Conservation (phyloP, 2,329 filamentous ascomycete genomes). For the Ophiostoma ulmi region DNA sequence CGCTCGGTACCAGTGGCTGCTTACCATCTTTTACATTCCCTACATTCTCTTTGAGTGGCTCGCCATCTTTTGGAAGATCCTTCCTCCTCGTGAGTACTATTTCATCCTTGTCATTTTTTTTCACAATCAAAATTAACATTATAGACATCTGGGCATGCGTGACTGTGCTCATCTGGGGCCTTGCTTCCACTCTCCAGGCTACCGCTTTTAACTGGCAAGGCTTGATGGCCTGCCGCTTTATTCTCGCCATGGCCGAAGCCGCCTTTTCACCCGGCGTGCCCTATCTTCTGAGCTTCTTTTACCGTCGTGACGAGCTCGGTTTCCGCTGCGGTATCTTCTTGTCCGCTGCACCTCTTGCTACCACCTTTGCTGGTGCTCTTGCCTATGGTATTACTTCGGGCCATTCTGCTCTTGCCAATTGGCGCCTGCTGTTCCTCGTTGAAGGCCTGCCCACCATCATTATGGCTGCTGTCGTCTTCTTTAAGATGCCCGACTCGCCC, state of each 20-base stretch:
- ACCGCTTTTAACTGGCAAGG: slow-evolving; percentile 35
- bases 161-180: slow-evolving; percentile 32
- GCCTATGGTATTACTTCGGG: slow-evolving; percentile 61
- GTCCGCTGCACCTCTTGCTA: slow-evolving; percentile 61
- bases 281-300: slow-evolving; percentile 45
- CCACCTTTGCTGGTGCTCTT: slow-evolving; percentile 59
- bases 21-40: slow-evolving; percentile 44
- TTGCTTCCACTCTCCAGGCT: slow-evolving; percentile 34
- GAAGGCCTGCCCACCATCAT: slow-evolving; percentile 58
- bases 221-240: slow-evolving; percentile 39
- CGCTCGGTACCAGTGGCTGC: slow-evolving; percentile 40
- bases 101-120: neutral
- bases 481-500: slow-evolving; percentile 50
- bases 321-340: slow-evolving; percentile 67
- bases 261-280: slow-evolving; percentile 41
- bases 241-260: slow-evolving; percentile 43
- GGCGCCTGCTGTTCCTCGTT: slow-evolving; percentile 61
- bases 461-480: slow-evolving; percentile 51
- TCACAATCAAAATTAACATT: neutral
- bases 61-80: slow-evolving; percentile 41
- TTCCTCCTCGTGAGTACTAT: slow-evolving; percentile 37
- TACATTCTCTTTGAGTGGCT: slow-evolving; percentile 42
- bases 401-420: slow-evolving; percentile 51
- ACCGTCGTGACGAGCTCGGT: slow-evolving; percentile 56
- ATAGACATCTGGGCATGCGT: slow-evolving; percentile 32